phyloP scores from a whole-genome alignment of 495 filamentous ascomycete genomes.

The Xylaria grammica region DNA sequence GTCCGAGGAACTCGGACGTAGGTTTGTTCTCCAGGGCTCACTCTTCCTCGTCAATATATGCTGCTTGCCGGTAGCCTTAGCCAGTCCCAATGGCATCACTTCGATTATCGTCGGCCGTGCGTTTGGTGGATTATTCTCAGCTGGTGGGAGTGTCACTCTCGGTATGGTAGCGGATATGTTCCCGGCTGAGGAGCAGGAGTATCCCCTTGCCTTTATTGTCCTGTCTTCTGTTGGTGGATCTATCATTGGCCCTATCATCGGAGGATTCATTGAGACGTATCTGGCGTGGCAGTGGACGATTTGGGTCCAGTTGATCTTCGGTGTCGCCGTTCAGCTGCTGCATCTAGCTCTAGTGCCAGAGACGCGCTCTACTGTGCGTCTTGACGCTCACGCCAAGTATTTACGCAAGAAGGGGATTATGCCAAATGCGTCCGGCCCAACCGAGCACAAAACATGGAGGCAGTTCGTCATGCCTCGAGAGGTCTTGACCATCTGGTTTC shows the following conservation, averaged over 20 bases:
- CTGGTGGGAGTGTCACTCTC: constrained; percentile 79
- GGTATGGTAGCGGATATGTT: constrained; percentile 86
- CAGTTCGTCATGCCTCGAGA: constrained; percentile 59
- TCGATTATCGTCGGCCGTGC: constrained; percentile 69
- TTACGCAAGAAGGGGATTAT: constrained; percentile 57
- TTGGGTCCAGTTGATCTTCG: constrained; percentile 80
- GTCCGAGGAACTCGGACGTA: constrained; percentile 78
- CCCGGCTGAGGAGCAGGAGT: constrained; percentile 69
- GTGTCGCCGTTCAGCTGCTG: constrained; percentile 65
- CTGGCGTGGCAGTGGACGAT: constrained; percentile 76
- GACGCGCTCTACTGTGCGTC: constrained; percentile 66
- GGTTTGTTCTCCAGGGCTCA: constrained; percentile 70
- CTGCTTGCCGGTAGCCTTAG: constrained; percentile 73
- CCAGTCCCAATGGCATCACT: constrained; percentile 59
- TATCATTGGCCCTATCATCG: constrained; percentile 64
- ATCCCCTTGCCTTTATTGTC: constrained; percentile 70
- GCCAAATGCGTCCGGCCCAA: constrained; percentile 63
- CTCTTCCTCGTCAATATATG: constrained; percentile 77
- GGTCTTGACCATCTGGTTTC: constrained; percentile 65
- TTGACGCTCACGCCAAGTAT: constrained; percentile 68
- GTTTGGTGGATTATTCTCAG: constrained; percentile 73
- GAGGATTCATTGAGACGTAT: constrained; percentile 62
- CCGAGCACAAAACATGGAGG: constrained; percentile 56
- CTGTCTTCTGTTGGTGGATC: constrained; percentile 67
- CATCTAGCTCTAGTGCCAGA: constrained; percentile 71